Percentiles rank a stretch among this genome's conserved stretches.
Conservation (phyloP, 208 protist genomes). For the Herpetomonas muscarum region DNA sequence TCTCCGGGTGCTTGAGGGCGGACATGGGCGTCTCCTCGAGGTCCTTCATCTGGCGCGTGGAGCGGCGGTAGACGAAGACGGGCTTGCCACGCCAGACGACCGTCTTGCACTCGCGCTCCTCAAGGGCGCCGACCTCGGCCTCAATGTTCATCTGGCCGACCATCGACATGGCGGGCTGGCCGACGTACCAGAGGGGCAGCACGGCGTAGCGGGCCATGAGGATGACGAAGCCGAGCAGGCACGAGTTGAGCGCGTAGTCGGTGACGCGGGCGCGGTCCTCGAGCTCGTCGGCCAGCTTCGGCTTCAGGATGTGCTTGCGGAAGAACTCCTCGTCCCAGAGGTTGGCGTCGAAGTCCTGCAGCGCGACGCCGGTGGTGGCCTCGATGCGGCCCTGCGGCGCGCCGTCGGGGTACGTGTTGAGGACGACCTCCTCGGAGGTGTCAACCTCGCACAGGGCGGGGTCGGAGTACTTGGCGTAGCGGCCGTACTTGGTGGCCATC, state of each 20-base stretch:
- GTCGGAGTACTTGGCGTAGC: conserved; percentile 84
- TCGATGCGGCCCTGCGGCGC: conserved; percentile 74
- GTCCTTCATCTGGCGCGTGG: conserved; percentile 92
- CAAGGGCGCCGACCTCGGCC: conserved; percentile 93
- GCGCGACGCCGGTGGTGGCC: conserved; percentile 67
- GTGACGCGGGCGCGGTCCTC: conserved; percentile 82
- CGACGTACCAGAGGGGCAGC: conserved; percentile 82
- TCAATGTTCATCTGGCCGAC: conserved; percentile 97
- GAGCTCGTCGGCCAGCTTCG: conserved; percentile 72
- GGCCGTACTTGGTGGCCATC: conserved; percentile 78
- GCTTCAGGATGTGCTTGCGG: conserved; percentile 90
- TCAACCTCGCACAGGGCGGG: conserved; percentile 76
- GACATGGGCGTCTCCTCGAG: conserved; percentile 67
- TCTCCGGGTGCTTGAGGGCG: conserved; percentile 94
- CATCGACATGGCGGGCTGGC: conserved; percentile 87
- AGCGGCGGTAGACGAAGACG: conserved; percentile 97
- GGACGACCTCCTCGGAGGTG: conserved; percentile 78
- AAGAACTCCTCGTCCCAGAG: conserved; percentile 92
- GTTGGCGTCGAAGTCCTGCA: conserved; percentile 83
- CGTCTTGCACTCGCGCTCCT: conserved; percentile 89
- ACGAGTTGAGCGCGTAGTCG: conserved; percentile 86
- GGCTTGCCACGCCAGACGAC: conserved; percentile 99
- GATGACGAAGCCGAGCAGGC: conserved; percentile 77
- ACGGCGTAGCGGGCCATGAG: conserved; percentile 81
- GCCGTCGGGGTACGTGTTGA: conserved; percentile 89